Evolutionary conservation across 2,329 filamentous ascomycete genomes (phyloP), one percentile per base, ranked within the genome.

Genomic region (Fusarium setosum): DNA sequence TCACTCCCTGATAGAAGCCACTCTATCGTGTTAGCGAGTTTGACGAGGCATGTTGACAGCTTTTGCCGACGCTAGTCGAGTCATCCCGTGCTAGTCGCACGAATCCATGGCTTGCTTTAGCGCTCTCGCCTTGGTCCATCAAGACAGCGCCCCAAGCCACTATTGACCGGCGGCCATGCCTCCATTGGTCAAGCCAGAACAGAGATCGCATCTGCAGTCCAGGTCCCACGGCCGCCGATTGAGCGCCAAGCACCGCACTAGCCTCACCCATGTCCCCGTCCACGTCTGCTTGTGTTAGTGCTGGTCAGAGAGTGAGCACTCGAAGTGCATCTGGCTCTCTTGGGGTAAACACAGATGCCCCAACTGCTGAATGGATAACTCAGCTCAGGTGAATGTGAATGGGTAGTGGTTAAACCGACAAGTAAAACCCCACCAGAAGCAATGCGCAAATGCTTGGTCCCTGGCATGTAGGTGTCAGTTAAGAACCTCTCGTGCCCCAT

Each of bases 401-500:
- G 56, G 24, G 15, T 47, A 45, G 45, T 63, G 56, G 54, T 18
- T 51, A 60, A 34, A 34, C 51, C 32, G 38, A 62, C 18, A 62
- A 54, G 42, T 18, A 29, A 57, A 65, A 66, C 29, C 58, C 61
- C 53, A 59, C 63, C 56, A 65, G 50, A 64, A 61, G 40, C 51
- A 64, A 51, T 47, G 40, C 32, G 38, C 12, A 49, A 32, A 40
- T 52, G 35, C 49, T 35, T 40, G 18, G 35, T 45, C 41, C 21
- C 21, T 59, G 35, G n/a, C 32, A 60, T 65, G 38, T 42, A 23
- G 42, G 34, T 56, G 54, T 44, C 41, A 40, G 62, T 69, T 69
- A 68, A 68, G 63, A 63, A 69, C 65, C 66, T 57, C 17, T 42
- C 32, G 41, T 56, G 48, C 54, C 65, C 65, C 58, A 23, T 20